Evolutionary conservation across 768 basidiomycete genomes (phyloP).

Genomic region (Mrakia hoshinonis): DNA sequence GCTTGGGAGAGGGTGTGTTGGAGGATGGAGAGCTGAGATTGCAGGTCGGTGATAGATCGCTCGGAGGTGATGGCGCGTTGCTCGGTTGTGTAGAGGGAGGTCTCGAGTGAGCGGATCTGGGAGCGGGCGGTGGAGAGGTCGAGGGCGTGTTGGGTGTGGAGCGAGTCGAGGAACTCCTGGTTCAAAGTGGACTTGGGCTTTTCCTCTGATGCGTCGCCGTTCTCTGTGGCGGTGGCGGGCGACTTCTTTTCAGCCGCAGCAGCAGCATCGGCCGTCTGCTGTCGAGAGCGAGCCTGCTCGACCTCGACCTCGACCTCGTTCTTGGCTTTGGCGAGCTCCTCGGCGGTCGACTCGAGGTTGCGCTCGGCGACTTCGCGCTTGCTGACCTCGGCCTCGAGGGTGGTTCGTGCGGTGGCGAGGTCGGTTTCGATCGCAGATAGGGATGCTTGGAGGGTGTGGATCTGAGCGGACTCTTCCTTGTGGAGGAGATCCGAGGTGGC

Average conservation of each 20-base stretch:
- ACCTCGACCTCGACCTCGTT: not conserved
- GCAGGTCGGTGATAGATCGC: slow-evolving; percentile 56
- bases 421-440: slow-evolving; percentile 43
- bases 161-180: slow-evolving; percentile 61
- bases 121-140: slow-evolving; percentile 74
- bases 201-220: slow-evolving; percentile 50
- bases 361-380: not conserved
- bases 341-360: not conserved
- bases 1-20: slow-evolving; percentile 42
- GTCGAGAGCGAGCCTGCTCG: slow-evolving; percentile 49
- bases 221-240: slow-evolving; percentile 66
- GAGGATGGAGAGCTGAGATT: slow-evolving; percentile 51
- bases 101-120: slow-evolving; percentile 67
- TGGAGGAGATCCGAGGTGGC: slow-evolving; percentile 36
- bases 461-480: not conserved
- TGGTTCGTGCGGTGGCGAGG: slow-evolving; percentile 40
- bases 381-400: not conserved
- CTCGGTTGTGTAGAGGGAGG: slow-evolving; percentile 62
- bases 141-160: slow-evolving; percentile 50
- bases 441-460: slow-evolving; percentile 43
- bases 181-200: slow-evolving; percentile 46
- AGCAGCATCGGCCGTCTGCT: slow-evolving; percentile 47
- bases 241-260: slow-evolving; percentile 58
- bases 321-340: not conserved
- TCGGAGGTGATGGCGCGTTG: slow-evolving; percentile 59